A percentile compares a stretch with the other conserved stretches of the same genome.
phyloP scores from a whole-genome alignment of 2,329 filamentous ascomycete species.

The Trichoderma pleuroti region DNA sequence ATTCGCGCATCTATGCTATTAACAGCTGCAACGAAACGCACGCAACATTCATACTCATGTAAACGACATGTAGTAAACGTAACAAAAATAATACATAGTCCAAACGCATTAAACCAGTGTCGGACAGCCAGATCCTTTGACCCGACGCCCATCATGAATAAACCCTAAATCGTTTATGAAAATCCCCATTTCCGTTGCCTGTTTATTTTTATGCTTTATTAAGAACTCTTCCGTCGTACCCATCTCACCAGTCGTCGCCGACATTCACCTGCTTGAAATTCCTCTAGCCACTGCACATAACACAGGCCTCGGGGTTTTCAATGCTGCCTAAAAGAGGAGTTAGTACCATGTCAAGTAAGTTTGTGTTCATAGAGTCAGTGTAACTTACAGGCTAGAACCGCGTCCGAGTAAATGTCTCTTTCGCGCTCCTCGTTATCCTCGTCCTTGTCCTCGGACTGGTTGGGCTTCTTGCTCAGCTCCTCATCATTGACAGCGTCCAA shows the following conservation, averaged over 20 bases:
- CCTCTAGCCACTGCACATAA: constrained; percentile 92
- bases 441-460: constrained; percentile 70
- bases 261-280: background rate
- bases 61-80: constrained; percentile 4
- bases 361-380: background rate
- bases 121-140: background rate
- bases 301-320: constrained; percentile 88
- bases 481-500: constrained; percentile 59
- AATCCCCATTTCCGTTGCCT: constrained; percentile 6
- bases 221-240: constrained; percentile 23
- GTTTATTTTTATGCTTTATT: background rate
- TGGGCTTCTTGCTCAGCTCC: constrained; percentile 50
- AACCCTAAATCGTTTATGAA: background rate
- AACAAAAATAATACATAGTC: constrained; percentile 7
- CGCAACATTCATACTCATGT: constrained; percentile 3
- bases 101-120: constrained; percentile 16
- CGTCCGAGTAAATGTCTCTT: constrained; percentile 91
- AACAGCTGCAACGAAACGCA: background rate
- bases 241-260: constrained; percentile 32
- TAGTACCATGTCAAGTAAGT: constrained; percentile 24
- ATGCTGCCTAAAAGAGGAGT: constrained; percentile 67
- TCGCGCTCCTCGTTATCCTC: constrained; percentile 72
- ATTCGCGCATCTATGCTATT: constrained; percentile 9
- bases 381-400: constrained; percentile 77
- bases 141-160: background rate